Conservation (phyloP, 495 filamentous ascomycete genomes). For the Neurospora africana region DNA sequence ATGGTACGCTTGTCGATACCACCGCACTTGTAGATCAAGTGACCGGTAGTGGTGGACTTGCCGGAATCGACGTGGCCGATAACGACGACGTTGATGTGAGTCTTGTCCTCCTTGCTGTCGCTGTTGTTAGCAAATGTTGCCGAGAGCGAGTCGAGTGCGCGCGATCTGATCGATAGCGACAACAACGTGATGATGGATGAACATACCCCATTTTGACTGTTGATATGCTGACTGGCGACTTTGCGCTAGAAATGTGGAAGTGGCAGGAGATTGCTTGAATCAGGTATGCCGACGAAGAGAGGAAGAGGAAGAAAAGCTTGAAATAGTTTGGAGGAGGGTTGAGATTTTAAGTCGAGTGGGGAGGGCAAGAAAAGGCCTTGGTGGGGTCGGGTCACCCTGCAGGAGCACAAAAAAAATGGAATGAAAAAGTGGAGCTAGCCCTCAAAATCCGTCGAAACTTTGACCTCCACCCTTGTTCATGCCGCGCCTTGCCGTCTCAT, state of each 20-base stretch:
- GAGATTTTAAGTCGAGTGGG: constrained; percentile 19
- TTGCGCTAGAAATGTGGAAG: constrained; percentile 17
- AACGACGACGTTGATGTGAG: constrained; percentile 95
- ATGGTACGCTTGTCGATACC: constrained; percentile 99
- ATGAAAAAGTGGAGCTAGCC: constrained; percentile 16
- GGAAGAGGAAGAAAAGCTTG: constrained; percentile 16
- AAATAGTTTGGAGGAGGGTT: constrained; percentile 16
- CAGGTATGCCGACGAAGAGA: constrained; percentile 28
- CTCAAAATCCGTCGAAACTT: constrained; percentile 11
- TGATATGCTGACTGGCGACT: constrained; percentile 12
- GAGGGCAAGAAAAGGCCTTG: constrained; percentile 14
- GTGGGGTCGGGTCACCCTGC: constrained; percentile 12
- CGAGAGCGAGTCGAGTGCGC: neutral
- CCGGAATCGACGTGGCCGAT: constrained; percentile 99
- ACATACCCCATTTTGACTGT: constrained; percentile 25
- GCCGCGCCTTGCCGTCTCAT: constrained; percentile 17
- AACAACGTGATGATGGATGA: neutral
- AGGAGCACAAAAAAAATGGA: constrained; percentile 14
- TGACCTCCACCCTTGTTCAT: constrained; percentile 5
- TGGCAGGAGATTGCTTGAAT: constrained; percentile 29
- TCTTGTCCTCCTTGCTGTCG: constrained; percentile 69
- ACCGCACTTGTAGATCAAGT: constrained; percentile 99
- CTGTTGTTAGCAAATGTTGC: constrained; percentile 12
- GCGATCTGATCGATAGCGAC: neutral
- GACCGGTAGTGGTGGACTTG: constrained; percentile 92